Base-by-base conservation (phyloP, 2,329 filamentous ascomycete species). In the Phaeosphaeriaceae sp. region DNA sequence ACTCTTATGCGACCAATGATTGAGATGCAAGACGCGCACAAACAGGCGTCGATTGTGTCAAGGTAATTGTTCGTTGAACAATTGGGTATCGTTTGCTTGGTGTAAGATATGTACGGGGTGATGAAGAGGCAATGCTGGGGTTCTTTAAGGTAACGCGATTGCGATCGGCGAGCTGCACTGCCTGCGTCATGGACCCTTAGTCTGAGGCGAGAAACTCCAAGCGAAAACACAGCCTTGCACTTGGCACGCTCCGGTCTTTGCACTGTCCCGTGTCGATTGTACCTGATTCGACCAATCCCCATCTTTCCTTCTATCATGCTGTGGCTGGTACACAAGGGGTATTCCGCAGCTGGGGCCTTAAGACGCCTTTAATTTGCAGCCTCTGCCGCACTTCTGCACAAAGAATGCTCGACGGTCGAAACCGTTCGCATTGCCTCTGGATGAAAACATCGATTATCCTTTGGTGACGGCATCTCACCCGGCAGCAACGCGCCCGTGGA, bases 161-260 rank as follows among this genome's bases (percentile, higher is more conserved):
- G 49, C 30, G 49, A 22, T 23, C 13, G 30, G 4, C 35, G 4
- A 35, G 24, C 15, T 32, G 57, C 62, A 60, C 55, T 26, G 55
- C 58, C 49, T 64, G 57, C 64, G 61, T 66, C 61, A 66, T 66
- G 54, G 44, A 56, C 8, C 44, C 44, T 47, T 47, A 55, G 51
- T 19, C 58, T 46, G 55, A 46, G 52, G 44, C 44, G 44, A 47
- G 15, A 40, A 40, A 40, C 23, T 23, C 43, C 22, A 22, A 46
- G 43, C 44, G 44, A 40, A 40, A 40, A 40, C 44, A 52, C 50
- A 52, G 50, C 50, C 50, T 52, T 51, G 49, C 23, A 17, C 44
- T 47, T 47, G 21, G 2, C 21, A 47, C 15, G 15, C 44, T 24
- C 9, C 44, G 44, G 44, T 24, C 22, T 47, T 17, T 40, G 35